Evolutionary conservation across 371 early-diverging fungal genomes (phyloP), one percentile per base, ranked within the genome.

Genomic region (Chytridium lagenaria): DNA sequence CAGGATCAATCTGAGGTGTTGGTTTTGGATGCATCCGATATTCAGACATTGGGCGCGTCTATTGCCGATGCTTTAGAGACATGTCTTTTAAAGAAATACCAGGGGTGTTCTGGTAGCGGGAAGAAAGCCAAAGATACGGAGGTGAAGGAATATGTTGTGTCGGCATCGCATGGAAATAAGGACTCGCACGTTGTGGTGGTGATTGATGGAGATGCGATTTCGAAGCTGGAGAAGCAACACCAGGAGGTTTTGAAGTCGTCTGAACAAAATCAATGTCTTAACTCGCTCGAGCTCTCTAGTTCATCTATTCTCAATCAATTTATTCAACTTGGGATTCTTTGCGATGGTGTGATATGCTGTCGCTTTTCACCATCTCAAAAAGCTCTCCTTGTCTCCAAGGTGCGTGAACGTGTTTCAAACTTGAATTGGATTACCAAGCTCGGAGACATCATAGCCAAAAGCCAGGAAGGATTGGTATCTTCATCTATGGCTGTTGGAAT

Each of bases 351-450:
- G 1, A 94, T 99, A 16, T 97, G 97, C 73, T 97, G 99, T 78
- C 91, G 99, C 38, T 98, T 98, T 76, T 94, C 98, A 28, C 99
- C 99, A 2, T 96, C 98, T 1, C 99, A 99, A 83, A 99, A 99
- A 90, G 99, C 99, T 5, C 92, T 94, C 33, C 90, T 99, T 23
- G 96, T 99, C 30, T 87, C 90, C 23, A 77, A 94, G 63, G 92
- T 99, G 10, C 66, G 66, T 7, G 66, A 66, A 15, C 39, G 49
- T 30, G 66, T 66, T 36, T 61, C 61, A 10, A 37, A 61, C 37
- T 36, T 61, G n/a, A 34, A 28, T 10, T 61, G 61, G 61, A 33
- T 16, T 34, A 61, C 7, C 30, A 28, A 34, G 10, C 19, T 37
- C 31, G 61, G 34, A 7, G 61, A 61, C 23, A 16, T 31, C 34